A percentile compares a stretch with the other conserved stretches of the same genome.
Evolutionary conservation across 106 monocot genomes (phyloP).

Genomic region (Vanilla planifolia): DNA sequence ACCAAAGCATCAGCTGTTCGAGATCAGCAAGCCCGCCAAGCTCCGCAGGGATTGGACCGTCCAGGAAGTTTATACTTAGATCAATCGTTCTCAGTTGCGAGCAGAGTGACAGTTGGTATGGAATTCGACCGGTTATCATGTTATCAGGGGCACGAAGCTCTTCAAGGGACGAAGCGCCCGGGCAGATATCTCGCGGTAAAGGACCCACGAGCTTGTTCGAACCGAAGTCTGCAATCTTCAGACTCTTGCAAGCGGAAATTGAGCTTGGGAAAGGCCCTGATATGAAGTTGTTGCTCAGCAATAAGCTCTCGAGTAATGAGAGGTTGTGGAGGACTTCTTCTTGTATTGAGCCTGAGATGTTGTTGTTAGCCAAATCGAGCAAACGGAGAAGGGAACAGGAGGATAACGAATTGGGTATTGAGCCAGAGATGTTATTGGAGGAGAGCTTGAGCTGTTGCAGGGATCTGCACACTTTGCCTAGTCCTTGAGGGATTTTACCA

Average conservation of each 20-base stretch:
- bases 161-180: slow-evolving; percentile 35
- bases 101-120: slow-evolving; percentile 35
- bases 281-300: slow-evolving; percentile 68
- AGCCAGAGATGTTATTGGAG: slow-evolving; percentile 32
- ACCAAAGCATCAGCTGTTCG: slow-evolving; percentile 71
- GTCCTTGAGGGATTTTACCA: slow-evolving; percentile 30
- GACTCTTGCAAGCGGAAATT: slow-evolving; percentile 30
- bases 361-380: slow-evolving; percentile 70
- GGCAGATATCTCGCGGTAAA: slow-evolving; percentile 43
- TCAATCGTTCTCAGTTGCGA: slow-evolving; percentile 45
- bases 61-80: slow-evolving; percentile 62
- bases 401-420: slow-evolving; percentile 14
- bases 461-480: slow-evolving; percentile 44
- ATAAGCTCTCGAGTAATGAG: slow-evolving; percentile 34
- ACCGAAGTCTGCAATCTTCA: slow-evolving; percentile 67
- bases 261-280: slow-evolving; percentile 44
- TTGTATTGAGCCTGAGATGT: slow-evolving; percentile 46
- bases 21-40: slow-evolving; percentile 43
- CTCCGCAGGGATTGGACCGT: slow-evolving; percentile 57
- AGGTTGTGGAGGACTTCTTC: slow-evolving; percentile 27
- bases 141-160: slow-evolving; percentile 73
- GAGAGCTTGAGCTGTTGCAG: slow-evolving; percentile 41
- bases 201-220: slow-evolving; percentile 47
- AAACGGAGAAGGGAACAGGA: slow-evolving; percentile 27
- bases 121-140: slow-evolving; percentile 45